Base-by-base conservation (phyloP, 352 stramenopile genomes). In the Phytophthora brassicae region DNA sequence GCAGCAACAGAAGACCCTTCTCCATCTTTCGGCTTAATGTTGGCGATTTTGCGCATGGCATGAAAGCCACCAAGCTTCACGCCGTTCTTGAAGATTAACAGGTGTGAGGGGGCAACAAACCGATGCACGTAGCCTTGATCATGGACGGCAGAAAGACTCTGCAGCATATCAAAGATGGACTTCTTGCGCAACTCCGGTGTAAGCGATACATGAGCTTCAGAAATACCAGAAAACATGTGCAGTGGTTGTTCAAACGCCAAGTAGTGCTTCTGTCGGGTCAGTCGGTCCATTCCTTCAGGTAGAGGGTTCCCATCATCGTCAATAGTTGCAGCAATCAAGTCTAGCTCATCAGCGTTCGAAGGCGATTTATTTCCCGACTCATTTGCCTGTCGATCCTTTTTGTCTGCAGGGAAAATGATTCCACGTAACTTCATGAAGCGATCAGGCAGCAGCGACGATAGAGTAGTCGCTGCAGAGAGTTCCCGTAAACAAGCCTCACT, bases 231-330 rank as follows among this genome's bases (percentile, higher is more conserved):
- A 35, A 88, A 84, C 59, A 89, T 78, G 61, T 95, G 84, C 47
- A 92, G 51, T 1, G 86, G 86, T 49, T 92, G 77, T 55, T 91
- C 83, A 38, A 91, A 94, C 20, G 80, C 84, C 26, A 92, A 66
- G 56, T 93, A 95, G 53, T 95, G 81, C 29, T 76, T 80, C 26
- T 70, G 50, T 19, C 29, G 57, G 7, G 74, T 41, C 23, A 93
- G 39, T 2, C 64, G 70, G 38, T 74, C 72, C 17, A 79, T 58
- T 0, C 67, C 66, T 61, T 73, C 56, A 28, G 70, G 64, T 7
- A 72, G 20, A 20, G 51, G 48, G 49, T 70, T 69, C 1, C 71
- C 68, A 14, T 74, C 70, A 11, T 69, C 68, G 41, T 77, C 72
- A 23, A 72, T 74, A 51, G 60, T 64, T 43, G 58, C 68, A 49